Conservation (phyloP, 345 rosid species). For the Eutrema heterophyllum region DNA sequence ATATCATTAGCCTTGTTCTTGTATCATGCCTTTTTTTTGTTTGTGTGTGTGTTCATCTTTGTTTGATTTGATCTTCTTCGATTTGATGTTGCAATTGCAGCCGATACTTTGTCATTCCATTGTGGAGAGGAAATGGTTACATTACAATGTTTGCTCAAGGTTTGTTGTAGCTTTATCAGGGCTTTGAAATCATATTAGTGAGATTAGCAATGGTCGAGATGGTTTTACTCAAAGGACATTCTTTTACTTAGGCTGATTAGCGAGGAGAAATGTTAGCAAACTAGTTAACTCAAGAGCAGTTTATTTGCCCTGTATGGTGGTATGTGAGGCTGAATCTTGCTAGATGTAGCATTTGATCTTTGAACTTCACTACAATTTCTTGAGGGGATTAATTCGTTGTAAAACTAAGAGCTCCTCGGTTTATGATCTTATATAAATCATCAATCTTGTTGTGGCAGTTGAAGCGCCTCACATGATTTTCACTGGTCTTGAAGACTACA, state of each 20-base stretch:
- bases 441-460: constrained; percentile 47
- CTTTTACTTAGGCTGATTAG: background rate
- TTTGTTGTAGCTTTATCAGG: background rate
- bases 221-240: background rate
- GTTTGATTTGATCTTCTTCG: background rate
- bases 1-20: background rate
- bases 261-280: background rate
- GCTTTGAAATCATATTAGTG: background rate
- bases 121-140: constrained; percentile 92
- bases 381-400: background rate
- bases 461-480: constrained; percentile 82
- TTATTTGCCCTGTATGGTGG: background rate
- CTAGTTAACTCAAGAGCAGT: background rate
- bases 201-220: background rate
- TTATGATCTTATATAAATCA: background rate
- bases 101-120: constrained; percentile 78
- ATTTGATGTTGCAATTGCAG: constrained; percentile 40
- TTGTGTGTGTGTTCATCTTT: background rate
- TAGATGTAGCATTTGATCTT: background rate
- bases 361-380: background rate
- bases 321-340: background rate
- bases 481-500: constrained; percentile 98
- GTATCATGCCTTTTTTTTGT: background rate
- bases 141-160: constrained; percentile 80
- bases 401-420: background rate